These are phyloP conservation scores for Scopulariopsis brevicaulis DNA, from an alignment of 2,329 filamentous ascomycete genomes.

Conservation along the genomic window DNA sequence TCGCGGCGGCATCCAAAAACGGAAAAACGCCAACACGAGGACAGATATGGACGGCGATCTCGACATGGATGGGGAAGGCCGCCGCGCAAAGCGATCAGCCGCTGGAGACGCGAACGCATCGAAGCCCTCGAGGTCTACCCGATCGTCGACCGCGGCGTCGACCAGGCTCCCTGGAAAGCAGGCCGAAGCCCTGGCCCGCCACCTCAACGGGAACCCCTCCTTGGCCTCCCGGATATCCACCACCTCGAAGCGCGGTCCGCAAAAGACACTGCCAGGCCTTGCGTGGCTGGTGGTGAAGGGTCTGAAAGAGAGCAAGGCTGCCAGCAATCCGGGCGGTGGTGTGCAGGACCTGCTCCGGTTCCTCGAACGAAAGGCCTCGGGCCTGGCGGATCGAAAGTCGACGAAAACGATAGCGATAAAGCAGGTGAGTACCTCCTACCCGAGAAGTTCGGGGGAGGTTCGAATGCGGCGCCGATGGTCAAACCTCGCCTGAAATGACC, in stretches of 20 bases:
- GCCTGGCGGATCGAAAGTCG: constrained; percentile 30
- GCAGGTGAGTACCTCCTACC: constrained; percentile 54
- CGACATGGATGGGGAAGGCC: constrained; percentile 37
- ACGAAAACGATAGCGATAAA: constrained; percentile 51
- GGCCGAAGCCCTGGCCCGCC: constrained; percentile 30
- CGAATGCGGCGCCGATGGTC: constrained; percentile 5
- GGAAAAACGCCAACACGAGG: constrained; percentile 23
- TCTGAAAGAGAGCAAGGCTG: constrained; percentile 57
- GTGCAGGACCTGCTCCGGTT: constrained; percentile 54
- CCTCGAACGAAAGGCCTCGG: constrained; percentile 57
- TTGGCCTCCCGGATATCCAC: constrained; percentile 22
- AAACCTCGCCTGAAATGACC: constrained; percentile 2
- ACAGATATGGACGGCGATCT: constrained; percentile 47
- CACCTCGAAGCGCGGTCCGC: constrained; percentile 7
- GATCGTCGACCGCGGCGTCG: constrained; percentile 7
- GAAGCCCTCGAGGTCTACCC: constrained; percentile 11
- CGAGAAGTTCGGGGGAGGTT: constrained; percentile 3
- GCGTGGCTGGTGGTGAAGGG: constrained; percentile 42
- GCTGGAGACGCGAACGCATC: constrained; percentile 11
- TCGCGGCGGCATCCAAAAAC: constrained; percentile 40
- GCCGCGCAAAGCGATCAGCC: constrained; percentile 17
- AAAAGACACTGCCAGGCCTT: constrained; percentile 5
- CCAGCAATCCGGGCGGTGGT: constrained; percentile 54
- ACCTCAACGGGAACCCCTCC: constrained; percentile 23
- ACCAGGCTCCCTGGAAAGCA: constrained; percentile 21